These are phyloP conservation scores for Mycena rosella DNA, from an alignment of 768 basidiomycete species.

Conservation along the genomic window DNA sequence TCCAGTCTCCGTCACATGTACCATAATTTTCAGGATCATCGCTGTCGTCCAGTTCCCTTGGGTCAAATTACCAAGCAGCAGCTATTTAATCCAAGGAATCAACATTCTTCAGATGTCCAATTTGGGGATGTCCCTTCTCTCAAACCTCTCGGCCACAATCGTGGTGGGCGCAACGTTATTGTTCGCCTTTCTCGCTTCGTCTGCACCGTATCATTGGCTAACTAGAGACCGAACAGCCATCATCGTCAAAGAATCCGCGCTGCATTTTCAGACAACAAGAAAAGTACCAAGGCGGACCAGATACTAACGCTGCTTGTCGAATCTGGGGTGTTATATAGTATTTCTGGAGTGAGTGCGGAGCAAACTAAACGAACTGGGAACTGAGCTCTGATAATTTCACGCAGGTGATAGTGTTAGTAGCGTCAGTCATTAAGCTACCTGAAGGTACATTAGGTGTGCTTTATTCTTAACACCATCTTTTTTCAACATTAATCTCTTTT, in stretches of 20 bases:
- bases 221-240: background rate
- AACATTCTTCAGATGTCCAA: conserved; percentile 27
- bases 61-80: background rate
- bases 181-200: background rate
- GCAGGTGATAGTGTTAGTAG: conserved; percentile 6
- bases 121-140: conserved; percentile 29
- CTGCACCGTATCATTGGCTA: background rate
- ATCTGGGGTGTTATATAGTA: conserved; percentile 8
- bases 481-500: background rate
- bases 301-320: conserved; percentile 1
- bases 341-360: background rate
- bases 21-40: conserved; percentile 26
- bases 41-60: background rate
- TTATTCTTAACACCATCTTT: background rate
- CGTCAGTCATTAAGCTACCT: conserved; percentile 11
- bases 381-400: background rate
- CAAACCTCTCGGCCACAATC: conserved; percentile 31
- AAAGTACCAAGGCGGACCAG: background rate
- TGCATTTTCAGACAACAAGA: background rate
- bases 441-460: background rate
- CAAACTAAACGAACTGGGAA: background rate
- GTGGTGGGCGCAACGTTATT: conserved; percentile 30
- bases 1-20: conserved; percentile 6
- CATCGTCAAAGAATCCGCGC: conserved; percentile 6
- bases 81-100: conserved; percentile 13